These are phyloP conservation scores for Debaryomyces prosopidis DNA, from an alignment of 805 yeast genomes.

Conservation along the genomic window DNA sequence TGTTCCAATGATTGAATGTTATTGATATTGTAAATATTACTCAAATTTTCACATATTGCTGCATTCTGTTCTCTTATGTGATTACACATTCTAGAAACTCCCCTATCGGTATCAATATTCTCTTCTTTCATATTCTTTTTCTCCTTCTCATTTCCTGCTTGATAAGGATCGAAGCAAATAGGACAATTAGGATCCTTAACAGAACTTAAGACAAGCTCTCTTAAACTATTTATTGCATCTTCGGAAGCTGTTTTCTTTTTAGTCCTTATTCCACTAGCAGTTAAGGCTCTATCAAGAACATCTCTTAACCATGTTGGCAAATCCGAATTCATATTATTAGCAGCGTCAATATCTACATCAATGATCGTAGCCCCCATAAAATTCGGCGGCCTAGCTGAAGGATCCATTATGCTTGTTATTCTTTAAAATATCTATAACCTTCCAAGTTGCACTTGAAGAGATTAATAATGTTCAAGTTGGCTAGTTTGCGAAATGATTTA, in stretches of 20 bases:
- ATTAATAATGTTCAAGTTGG: no score
- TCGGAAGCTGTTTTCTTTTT: conserved; percentile 33
- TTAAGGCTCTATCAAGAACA: conserved; percentile 35
- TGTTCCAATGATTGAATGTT: conserved; percentile 9
- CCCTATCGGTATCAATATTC: background rate
- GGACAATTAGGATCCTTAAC: conserved; percentile 32
- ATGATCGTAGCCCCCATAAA: conserved; percentile 16
- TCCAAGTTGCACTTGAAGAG: no score
- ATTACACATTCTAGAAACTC: background rate
- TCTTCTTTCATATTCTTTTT: conserved; percentile 3
- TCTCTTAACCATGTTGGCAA: conserved; percentile 35
- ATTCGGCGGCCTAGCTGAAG: conserved; percentile 8
- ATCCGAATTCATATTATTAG: conserved; percentile 13
- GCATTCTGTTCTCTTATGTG: conserved; percentile 1
- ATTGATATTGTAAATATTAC: conserved; percentile 1
- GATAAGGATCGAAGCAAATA: conserved; percentile 41
- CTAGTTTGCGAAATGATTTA: background rate
- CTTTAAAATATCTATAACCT: background rate
- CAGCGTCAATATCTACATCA: conserved; percentile 20
- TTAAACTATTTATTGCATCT: conserved; percentile 38
- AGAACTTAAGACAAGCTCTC: conserved; percentile 17
- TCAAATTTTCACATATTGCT: conserved; percentile 5
- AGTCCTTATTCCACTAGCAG: conserved; percentile 25
- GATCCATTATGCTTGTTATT: conserved; percentile 3
- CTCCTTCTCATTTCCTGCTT: conserved; percentile 11